These are phyloP conservation scores for Graphilbum sp. DNA, from an alignment of 2,329 filamentous ascomycete species.

Conservation along the genomic window DNA sequence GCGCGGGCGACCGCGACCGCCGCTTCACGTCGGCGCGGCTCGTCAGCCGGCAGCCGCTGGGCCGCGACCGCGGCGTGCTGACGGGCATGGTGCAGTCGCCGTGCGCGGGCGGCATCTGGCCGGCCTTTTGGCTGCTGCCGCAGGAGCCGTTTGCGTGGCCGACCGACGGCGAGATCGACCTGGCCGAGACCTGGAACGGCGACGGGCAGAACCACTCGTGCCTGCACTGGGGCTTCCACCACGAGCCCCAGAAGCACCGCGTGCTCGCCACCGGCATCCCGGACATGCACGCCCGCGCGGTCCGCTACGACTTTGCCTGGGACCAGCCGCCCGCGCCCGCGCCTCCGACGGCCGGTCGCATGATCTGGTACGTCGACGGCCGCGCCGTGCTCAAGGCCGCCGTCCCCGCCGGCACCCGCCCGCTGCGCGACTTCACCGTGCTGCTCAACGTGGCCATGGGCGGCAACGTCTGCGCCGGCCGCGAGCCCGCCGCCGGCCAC, in stretches of 20 bases:
- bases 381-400: constrained; percentile 1
- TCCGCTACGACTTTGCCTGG: constrained; percentile 5
- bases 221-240: constrained; percentile 5
- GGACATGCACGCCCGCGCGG: constrained; percentile 4
- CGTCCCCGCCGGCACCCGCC: constrained; percentile 2
- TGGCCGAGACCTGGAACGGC: constrained; percentile 6
- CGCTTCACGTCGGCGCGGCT: constrained; percentile 5
- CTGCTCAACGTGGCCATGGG: constrained; percentile 6
- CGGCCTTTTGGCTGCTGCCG: constrained; percentile 5
- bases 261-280: not conserved
- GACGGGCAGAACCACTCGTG: constrained; percentile 5
- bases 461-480: constrained; percentile 5
- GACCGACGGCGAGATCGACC: constrained; percentile 5
- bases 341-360: not conserved
- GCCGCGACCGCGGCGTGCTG: constrained; percentile 4
- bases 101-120: constrained; percentile 5
- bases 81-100: constrained; percentile 2
- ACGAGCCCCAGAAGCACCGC: constrained; percentile 5
- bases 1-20: not conserved
- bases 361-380: constrained; percentile 5
- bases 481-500: not conserved
- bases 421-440: constrained; percentile 3
- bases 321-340: constrained; percentile 1
- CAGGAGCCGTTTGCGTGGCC: constrained; percentile 5
- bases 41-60: constrained; percentile 5